A percentile compares a stretch with the other conserved stretches of the same genome.
These are phyloP conservation scores for Alternaria dauci DNA, from an alignment of 2,329 filamentous ascomycete species.

Conservation along the genomic window DNA sequence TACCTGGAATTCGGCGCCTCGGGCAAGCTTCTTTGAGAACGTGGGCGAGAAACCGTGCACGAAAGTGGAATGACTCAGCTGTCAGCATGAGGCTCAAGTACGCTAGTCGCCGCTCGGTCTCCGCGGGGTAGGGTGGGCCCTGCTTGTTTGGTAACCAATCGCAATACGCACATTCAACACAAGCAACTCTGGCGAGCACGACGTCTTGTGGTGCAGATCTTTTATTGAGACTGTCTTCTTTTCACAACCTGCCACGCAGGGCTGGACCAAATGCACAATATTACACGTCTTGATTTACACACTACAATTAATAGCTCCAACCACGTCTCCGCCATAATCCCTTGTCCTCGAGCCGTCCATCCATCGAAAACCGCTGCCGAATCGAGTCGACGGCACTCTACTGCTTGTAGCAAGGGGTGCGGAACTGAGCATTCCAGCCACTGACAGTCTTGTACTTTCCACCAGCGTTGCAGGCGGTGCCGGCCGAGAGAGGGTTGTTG, in stretches of 20 bases:
- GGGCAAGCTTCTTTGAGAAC: not conserved
- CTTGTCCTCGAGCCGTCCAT: too few species aligned
- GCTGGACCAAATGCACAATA: not conserved
- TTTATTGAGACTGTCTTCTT: not conserved
- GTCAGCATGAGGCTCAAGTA: not conserved
- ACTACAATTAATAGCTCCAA: not conserved
- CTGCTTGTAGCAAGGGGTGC: constrained; percentile 7
- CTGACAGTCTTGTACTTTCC: constrained; percentile 12
- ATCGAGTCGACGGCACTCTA: too few species aligned
- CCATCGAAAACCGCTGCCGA: too few species aligned
- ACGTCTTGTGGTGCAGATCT: not conserved
- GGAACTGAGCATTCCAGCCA: constrained; percentile 9
- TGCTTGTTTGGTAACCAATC: constrained; percentile 2
- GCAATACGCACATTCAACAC: not conserved
- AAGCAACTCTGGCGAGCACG: not conserved
- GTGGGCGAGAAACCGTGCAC: not conserved
- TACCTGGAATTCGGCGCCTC: not conserved
- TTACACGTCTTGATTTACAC: not conserved
- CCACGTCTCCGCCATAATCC: constrained; percentile 5
- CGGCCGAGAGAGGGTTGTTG: constrained; percentile 9
- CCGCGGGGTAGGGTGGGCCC: not conserved
- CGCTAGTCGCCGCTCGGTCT: not conserved
- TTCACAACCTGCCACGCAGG: not conserved
- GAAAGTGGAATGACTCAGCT: not conserved
- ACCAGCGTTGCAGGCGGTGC: constrained; percentile 5